Evolutionary conservation across 1,284 basidiomycete species (phyloP), one percentile per base, ranked within the genome.

Genomic region (Ceratobasidium sp.): DNA sequence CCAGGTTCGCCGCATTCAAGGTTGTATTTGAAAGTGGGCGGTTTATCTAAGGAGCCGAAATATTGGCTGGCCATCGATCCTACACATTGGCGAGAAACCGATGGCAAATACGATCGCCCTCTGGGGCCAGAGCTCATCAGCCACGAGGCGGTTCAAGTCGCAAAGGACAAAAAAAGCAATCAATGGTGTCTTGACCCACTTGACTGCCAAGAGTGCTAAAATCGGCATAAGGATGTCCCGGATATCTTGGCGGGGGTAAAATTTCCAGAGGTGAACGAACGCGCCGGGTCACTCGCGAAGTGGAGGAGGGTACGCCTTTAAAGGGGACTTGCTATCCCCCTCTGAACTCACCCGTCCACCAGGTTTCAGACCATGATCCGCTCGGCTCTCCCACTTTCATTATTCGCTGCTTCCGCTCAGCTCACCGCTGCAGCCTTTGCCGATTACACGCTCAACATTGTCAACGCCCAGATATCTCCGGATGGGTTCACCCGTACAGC

Each of bases 401-500:
- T 72, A 16, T 22, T 72, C 14, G 58, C 69, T 22, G 7, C 41
- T 24, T 31, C 27, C 7, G 66, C 69, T 6, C 56, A 41, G 11
- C 31, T 43, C 27, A 46, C 46, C 14, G 31, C 43, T 8, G 69
- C 29, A 16, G 69, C 58, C 2, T 61, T 62, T 29, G 69, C 27
- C 29, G 56, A 61, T 46, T 24, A 8, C 13, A 72, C 56, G 9
- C 79, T 79, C 76, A 80, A 79, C 29, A 82, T 85, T 29, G 77
- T 77, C 22, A 85, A 85, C 73, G 68, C 54, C 19, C 75, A 78
- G 34, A 79, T 85, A 54, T 69, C 81, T 9, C 85, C 84, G 1
- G 84, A 85, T 80, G 85, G 85, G 34, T 84, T 81, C 74, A 63
- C 72, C 63, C 83, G 84, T 43, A 80, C 79, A 81, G 83, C 74